These are phyloP conservation scores for Sporothrix variecibatus DNA, from an alignment of 2,329 filamentous ascomycete genomes.

Conservation along the genomic window DNA sequence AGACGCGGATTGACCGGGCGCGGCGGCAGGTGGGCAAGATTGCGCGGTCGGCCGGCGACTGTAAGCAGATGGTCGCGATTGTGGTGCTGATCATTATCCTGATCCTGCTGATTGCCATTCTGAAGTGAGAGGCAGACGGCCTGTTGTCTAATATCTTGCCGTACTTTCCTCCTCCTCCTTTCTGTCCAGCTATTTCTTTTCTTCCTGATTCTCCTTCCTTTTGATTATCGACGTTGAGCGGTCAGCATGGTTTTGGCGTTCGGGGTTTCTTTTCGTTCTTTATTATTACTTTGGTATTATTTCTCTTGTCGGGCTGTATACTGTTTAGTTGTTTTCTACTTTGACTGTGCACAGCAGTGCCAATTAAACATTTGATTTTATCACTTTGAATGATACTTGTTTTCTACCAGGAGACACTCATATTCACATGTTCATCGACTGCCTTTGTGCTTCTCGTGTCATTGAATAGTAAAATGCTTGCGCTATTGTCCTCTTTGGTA, in stretches of 20 bases:
- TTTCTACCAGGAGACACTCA: not conserved
- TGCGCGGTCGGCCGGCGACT: constrained; percentile 73
- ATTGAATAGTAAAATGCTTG: not conserved
- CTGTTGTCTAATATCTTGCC: not conserved
- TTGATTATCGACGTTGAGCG: constrained; percentile 12
- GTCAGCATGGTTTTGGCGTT: constrained; percentile 19
- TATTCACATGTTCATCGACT: not conserved
- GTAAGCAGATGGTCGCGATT: constrained; percentile 82
- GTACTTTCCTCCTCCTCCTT: not conserved
- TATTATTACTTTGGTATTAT: not conserved
- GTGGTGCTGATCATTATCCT: constrained; percentile 81
- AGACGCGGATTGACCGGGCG: constrained; percentile 73
- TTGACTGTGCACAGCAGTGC: not conserved
- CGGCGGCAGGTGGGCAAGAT: constrained; percentile 71
- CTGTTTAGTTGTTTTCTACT: not conserved
- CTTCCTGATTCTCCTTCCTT: not conserved
- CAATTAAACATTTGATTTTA: not conserved
- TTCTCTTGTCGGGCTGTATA: not conserved
- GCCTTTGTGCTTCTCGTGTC: not conserved
- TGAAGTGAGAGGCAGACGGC: constrained; percentile 57
- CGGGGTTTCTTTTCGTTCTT: not conserved
- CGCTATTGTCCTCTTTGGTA: not conserved
- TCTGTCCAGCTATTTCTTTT: not conserved
- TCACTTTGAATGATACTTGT: not conserved
- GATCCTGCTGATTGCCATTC: constrained; percentile 76